Conservation (phyloP, 768 basidiomycete species). For the Xerocomellus intermedius region DNA sequence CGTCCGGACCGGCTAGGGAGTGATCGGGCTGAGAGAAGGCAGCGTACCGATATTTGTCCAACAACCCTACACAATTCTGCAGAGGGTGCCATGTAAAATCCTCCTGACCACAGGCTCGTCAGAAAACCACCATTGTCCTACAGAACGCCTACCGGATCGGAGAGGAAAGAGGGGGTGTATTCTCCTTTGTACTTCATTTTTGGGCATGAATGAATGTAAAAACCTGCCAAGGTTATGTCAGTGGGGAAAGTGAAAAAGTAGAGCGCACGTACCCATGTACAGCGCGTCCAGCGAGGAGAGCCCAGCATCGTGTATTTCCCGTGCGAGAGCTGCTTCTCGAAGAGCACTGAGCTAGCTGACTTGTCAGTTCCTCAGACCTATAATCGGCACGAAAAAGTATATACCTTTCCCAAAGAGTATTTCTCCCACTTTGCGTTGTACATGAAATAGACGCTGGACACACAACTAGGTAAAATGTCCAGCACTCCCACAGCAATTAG, state of each 20-base stretch:
- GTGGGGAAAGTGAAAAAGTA: background rate
- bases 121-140: background rate
- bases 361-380: background rate
- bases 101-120: conserved; percentile 46
- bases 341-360: conserved; percentile 72
- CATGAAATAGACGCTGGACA: conserved; percentile 88
- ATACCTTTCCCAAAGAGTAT: conserved; percentile 77
- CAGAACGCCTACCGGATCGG: conserved; percentile 66
- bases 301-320: conserved; percentile 74
- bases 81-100: conserved; percentile 77
- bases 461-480: conserved; percentile 84
- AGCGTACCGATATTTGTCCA: conserved; percentile 69
- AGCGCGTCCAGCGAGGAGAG: conserved; percentile 58
- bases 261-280: conserved; percentile 74
- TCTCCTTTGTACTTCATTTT: conserved; percentile 99
- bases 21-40: conserved; percentile 65
- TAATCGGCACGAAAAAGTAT: background rate
- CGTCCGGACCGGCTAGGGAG: conserved; percentile 40
- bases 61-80: conserved; percentile 50
- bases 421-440: conserved; percentile 72
- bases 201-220: conserved; percentile 85
- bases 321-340: conserved; percentile 71
- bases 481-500: conserved; percentile 85
- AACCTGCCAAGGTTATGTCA: conserved; percentile 51
- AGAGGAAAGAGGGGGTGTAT: conserved; percentile 82